Percentiles rank a stretch among this genome's conserved stretches.
Conservation (phyloP, 345 rosid genomes). For the Aquilaria sinensis region DNA sequence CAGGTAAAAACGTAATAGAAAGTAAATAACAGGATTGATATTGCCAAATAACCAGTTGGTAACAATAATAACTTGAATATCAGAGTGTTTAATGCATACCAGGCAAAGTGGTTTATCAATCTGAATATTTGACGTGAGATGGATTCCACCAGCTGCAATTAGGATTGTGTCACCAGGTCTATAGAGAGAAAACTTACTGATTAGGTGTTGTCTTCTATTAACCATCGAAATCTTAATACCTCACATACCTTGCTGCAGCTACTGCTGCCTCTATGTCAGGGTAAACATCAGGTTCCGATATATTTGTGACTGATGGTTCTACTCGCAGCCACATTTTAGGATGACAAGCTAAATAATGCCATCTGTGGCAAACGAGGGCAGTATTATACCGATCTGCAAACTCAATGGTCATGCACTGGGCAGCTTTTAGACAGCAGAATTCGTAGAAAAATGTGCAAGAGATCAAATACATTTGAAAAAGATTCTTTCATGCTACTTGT, state of each 20-base stretch:
- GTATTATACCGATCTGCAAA: conserved; percentile 99
- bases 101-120: conserved; percentile 89
- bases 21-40: neutral
- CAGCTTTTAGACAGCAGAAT: neutral
- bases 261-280: conserved; percentile 70
- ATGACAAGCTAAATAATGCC: conserved; percentile 89
- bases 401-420: conserved; percentile 47
- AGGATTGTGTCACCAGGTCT: conserved; percentile 96
- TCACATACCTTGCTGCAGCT: conserved; percentile 83
- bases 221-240: neutral
- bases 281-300: conserved; percentile 62
- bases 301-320: conserved; percentile 58
- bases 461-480: conserved; percentile 7
- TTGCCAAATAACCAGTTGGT: neutral
- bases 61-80: neutral
- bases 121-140: conserved; percentile 78
- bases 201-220: conserved; percentile 5
- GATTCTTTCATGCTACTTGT: no score
- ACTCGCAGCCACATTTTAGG: conserved; percentile 96
- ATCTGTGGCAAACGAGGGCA: conserved; percentile 99
- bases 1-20: neutral
- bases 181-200: conserved; percentile 26
- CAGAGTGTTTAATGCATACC: conserved; percentile 39
- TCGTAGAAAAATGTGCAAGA: conserved; percentile 11
- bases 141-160: conserved; percentile 76